phyloP scores from a whole-genome alignment of 2,329 filamentous ascomycete species.

The Lasiodiplodia gonubiensis region DNA sequence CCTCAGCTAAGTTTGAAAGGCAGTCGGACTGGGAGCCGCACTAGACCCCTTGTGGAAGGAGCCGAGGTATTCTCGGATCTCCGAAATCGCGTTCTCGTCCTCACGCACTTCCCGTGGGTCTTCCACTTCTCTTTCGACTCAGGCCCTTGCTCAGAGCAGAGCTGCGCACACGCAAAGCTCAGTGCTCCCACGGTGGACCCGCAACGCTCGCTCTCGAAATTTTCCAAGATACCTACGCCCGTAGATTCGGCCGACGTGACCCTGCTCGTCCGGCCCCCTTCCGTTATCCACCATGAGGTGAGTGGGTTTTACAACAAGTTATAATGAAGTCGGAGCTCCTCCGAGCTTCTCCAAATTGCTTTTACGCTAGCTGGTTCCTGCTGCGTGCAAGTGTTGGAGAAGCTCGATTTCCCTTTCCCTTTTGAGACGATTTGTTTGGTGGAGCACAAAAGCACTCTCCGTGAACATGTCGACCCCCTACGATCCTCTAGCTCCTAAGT shows the following conservation, averaged over 20 bases:
- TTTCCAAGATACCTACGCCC: constrained; percentile 18
- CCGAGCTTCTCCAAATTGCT: too few relatives aligned
- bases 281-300: constrained; percentile 10
- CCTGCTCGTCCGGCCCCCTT: background rate
- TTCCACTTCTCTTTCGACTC: background rate
- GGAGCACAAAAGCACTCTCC: background rate
- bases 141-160: constrained; percentile 13
- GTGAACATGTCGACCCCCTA: constrained; percentile 1
- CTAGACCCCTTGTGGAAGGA: constrained; percentile 1
- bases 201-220: constrained; percentile 2
- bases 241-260: constrained; percentile 18
- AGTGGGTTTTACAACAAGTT: background rate
- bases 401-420: background rate
- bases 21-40: too few relatives aligned
- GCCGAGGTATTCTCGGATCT: constrained; percentile 19
- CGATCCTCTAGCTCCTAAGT: constrained; percentile 15
- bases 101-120: constrained; percentile 18
- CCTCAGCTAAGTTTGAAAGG: too few relatives aligned
- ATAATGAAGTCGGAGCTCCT: background rate
- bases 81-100: constrained; percentile 18
- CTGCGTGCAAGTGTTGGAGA: background rate
- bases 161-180: constrained; percentile 1
- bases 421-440: background rate
- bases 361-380: background rate
- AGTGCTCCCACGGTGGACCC: constrained; percentile 22